phyloP scores from a whole-genome alignment of 148 eudicot species.

The Polygonum aviculare region DNA sequence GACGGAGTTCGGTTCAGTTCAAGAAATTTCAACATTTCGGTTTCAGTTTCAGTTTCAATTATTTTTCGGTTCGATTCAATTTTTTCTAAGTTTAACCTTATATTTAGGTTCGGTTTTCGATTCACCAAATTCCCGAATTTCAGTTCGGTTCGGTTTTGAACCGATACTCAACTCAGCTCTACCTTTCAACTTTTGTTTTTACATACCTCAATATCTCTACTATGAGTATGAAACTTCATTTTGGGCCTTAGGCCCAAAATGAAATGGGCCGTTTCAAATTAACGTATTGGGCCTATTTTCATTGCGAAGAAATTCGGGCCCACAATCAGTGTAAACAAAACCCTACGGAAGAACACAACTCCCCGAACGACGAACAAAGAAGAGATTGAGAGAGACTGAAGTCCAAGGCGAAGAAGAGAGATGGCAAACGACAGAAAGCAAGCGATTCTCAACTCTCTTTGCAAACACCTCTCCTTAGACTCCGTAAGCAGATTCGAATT shows the following conservation, averaged over 20 bases:
- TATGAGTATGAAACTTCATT: too few species aligned
- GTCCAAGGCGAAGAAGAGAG: not conserved
- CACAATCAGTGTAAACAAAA: not conserved
- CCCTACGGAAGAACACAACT: slow-evolving; percentile 4
- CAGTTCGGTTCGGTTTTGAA: too few species aligned
- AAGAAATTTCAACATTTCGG: too few species aligned
- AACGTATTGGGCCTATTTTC: not conserved
- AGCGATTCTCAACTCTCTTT: slow-evolving; percentile 10
- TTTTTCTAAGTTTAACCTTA: too few species aligned
- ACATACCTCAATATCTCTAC: too few species aligned
- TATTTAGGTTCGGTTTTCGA: too few species aligned
- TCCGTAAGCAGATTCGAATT: not conserved
- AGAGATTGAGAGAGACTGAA: not conserved
- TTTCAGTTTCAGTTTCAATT: too few species aligned
- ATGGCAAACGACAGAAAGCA: slow-evolving; percentile 1
- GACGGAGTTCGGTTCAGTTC: too few species aligned
- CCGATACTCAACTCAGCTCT: not conserved
- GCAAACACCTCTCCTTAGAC: slow-evolving; percentile 7
- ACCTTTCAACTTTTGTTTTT: not conserved
- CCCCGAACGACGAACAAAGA: not conserved
- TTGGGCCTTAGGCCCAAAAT: not conserved
- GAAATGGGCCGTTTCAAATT: not conserved
- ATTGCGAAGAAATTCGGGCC: not conserved
- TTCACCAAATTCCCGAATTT: too few species aligned
- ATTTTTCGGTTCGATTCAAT: too few species aligned